Evolutionary conservation across 1,139 yeast species (phyloP), one percentile per base, ranked within the genome.

Genomic region (Nakaseomyces glabratus): DNA sequence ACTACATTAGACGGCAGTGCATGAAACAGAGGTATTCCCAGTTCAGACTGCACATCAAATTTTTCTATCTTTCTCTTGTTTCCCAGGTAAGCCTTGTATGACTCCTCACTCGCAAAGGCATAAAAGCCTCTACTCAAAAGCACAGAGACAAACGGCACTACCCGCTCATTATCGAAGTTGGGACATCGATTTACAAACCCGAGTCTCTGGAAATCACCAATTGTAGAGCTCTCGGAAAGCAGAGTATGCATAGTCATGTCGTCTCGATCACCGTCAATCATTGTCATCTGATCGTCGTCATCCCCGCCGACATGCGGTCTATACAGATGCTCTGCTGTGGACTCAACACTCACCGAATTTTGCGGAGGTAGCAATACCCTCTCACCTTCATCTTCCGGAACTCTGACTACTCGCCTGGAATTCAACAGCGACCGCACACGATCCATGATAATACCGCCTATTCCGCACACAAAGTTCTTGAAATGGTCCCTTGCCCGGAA

Each of bases 11-110:
- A 44, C 3, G 58, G 43, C 2, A 50, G 40, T 2, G 55, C 52
- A 34, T 61, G 64, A 20, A 58, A 46, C 5, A 60, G 28, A 2
- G 66, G 65, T 20, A 55, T 38, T 0, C 61, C 64, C 2, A 60
- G 45, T 13, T 49, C 50, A 6, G 39, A 38, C 11, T 40, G 36
- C 5, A 41, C 33, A 18, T 41, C 42, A 4, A 44, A 21, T 2
- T 36, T 35, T n/a, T 49, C 53, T 17, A 51, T 39, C 18, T 47
- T 48, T 26, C 60, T 45, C 31, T 51, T 49, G 24, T 56, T 55
- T 0, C 43, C 34, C 31, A 52, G 44, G 38, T 44, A 62, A 7
- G 35, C 24, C 10, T 41, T 33, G 17, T 52, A 47, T 2, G 64
- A 48, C 11, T 43, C 39, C 28, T 57, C 58, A 24, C 62, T 39